phyloP scores from a whole-genome alignment of 352 stramenopile species.

The Pythium scleroteichum region DNA sequence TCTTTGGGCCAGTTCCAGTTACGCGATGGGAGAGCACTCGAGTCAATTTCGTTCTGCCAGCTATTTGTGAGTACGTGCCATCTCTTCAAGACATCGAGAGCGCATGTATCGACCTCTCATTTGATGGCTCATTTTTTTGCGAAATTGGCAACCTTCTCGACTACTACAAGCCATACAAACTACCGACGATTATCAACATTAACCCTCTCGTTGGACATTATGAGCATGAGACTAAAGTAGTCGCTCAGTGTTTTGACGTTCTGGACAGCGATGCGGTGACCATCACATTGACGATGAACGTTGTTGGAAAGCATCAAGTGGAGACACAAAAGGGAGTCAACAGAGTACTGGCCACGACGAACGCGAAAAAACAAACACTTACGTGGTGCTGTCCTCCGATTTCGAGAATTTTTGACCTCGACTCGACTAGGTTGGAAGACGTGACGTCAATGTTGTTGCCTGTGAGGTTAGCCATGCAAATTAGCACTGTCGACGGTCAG shows the following conservation, averaged over 20 bases:
- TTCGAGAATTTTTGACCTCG: conserved; percentile 12
- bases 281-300: conserved; percentile 25
- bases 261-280: conserved; percentile 41
- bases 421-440: not conserved
- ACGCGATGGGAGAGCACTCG: conserved; percentile 37
- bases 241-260: conserved; percentile 46
- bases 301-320: not conserved
- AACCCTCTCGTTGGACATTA: conserved; percentile 46
- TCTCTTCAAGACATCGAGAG: conserved; percentile 36
- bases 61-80: conserved; percentile 35
- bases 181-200: conserved; percentile 51
- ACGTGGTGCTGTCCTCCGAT: conserved; percentile 56
- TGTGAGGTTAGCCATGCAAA: conserved; percentile 46
- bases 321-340: conserved; percentile 18
- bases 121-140: conserved; percentile 55
- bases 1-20: conserved; percentile 46
- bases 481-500: conserved; percentile 60
- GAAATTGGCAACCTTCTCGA: conserved; percentile 44
- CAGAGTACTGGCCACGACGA: conserved; percentile 37
- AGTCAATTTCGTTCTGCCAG: conserved; percentile 48
- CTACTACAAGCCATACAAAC: conserved; percentile 60
- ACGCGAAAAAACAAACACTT: conserved; percentile 46
- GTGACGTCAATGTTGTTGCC: conserved; percentile 42
- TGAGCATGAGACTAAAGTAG: conserved; percentile 48
- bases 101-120: conserved; percentile 50